Conservation (phyloP, 2,329 filamentous ascomycete genomes). For the Tricladium varicosporioides region DNA sequence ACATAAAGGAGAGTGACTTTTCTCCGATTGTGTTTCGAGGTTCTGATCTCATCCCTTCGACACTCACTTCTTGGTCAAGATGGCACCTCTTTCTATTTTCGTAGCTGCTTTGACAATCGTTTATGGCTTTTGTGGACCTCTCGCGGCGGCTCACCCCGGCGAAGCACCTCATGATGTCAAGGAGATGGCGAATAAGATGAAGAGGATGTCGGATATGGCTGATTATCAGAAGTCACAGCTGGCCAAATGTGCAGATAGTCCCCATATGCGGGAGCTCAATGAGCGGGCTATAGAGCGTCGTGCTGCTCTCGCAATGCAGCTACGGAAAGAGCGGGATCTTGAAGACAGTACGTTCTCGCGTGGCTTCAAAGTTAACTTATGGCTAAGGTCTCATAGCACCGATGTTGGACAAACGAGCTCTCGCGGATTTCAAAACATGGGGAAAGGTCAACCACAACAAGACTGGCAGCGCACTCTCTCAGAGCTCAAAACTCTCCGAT, state of each 20-base stretch:
- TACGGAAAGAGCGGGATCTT: conserved; percentile 6
- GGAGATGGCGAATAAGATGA: conserved; percentile 4
- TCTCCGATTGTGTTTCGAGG: neutral
- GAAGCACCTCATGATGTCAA: conserved; percentile 4
- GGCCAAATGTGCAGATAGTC: conserved; percentile 6
- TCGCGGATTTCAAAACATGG: conserved; percentile 8
- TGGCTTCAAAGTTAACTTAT: neutral
- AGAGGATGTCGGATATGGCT: conserved; percentile 7
- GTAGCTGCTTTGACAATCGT: conserved; percentile 4
- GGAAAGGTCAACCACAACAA: conserved; percentile 9
- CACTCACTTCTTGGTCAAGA: neutral
- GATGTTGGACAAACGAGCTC: conserved; percentile 6
- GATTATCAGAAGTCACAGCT: conserved; percentile 10
- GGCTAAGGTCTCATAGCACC: neutral
- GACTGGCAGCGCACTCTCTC: neutral
- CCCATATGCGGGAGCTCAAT: conserved; percentile 6
- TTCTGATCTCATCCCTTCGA: neutral
- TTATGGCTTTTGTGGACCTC: conserved; percentile 7
- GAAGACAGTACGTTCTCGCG: conserved; percentile 1
- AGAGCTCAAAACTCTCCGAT: neutral
- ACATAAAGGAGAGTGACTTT: neutral
- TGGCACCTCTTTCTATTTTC: conserved; percentile 7
- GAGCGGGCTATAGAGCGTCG: conserved; percentile 6
- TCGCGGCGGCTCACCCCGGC: conserved; percentile 7
- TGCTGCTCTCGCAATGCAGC: conserved; percentile 1